Percentiles rank a stretch among this genome's conserved stretches.
Conservation (phyloP, 2,329 filamentous ascomycete genomes). For the Lachnellula willkommii region DNA sequence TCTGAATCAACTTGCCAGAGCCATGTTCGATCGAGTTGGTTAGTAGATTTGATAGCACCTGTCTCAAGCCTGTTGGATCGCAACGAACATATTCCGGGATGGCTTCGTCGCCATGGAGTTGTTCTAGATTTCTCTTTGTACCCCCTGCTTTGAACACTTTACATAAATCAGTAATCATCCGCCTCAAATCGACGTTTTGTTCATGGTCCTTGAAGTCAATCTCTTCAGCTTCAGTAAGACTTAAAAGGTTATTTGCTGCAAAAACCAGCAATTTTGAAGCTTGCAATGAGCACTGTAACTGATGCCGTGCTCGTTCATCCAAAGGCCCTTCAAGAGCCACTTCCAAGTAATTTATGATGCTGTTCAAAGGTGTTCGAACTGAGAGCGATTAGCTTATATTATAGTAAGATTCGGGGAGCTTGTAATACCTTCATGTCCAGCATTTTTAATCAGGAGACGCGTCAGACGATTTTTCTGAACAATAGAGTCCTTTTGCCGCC, state of each 20-base stretch:
- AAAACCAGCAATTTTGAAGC: conserved; percentile 88
- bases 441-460: conserved; percentile 47
- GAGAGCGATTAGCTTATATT: background rate
- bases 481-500: conserved; percentile 20
- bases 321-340: conserved; percentile 76
- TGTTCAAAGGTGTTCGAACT: conserved; percentile 72
- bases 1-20: conserved; percentile 5
- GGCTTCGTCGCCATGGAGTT: conserved; percentile 12
- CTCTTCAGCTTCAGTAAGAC: conserved; percentile 79
- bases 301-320: conserved; percentile 77
- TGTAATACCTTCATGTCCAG: conserved; percentile 63
- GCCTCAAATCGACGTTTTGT: conserved; percentile 16
- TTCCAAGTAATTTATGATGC: conserved; percentile 88
- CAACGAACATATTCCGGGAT: conserved; percentile 15
- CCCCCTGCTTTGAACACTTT: conserved; percentile 10
- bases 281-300: conserved; percentile 74
- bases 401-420: background rate
- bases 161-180: conserved; percentile 12
- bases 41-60: conserved; percentile 19
- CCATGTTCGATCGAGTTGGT: conserved; percentile 22
- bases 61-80: conserved; percentile 17
- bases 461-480: conserved; percentile 19
- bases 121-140: conserved; percentile 4
- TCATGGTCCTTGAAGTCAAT: conserved; percentile 14
- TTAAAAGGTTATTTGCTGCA: conserved; percentile 83